Base-by-base conservation (phyloP, 768 basidiomycete species). In the Mycena vitilis region DNA sequence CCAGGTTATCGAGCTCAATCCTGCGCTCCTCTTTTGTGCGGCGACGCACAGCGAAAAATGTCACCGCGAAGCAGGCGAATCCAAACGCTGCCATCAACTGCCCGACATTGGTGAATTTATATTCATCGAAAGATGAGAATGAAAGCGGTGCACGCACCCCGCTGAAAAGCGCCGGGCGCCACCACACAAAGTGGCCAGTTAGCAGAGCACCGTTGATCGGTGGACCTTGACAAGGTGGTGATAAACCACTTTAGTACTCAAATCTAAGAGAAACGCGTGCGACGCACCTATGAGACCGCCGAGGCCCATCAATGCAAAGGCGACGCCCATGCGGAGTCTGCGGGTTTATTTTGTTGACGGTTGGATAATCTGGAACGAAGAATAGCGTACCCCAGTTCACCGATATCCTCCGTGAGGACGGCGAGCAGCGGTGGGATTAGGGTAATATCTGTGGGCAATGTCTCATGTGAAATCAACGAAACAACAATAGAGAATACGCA, bases 151-250 rank as follows among this genome's bases (percentile, higher is more conserved):
- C 30, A 59, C 60, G 40, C 13, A 61, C 66, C 30, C 66, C 83
- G 59, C 77, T 81, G 71, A 84, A 83, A 2, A 82, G 62, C 42
- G 80, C 80, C 0, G 78, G 82, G 23, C 78, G 78, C 80, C 80
- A 83, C 82, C 82, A 83, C 36, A 77, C 36, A 48, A 75, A 79
- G 1, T 73, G 54, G 4, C 71, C 58, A 4, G 79, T 79, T 30
- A 83, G 73, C 8, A 83, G 73, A 11, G 80, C 78, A 5, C 82
- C 82, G 38, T 77, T 75, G 68, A 83, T 79, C 0, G 82, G 81
- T 2, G 82, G 74, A n/a, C 82, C 82, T 67, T n/a, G 69, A 58
- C 53, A 40, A 30, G 23, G 66, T 15, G 5, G 30, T 30, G 5
- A 40, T 40, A 40, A 9, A 10, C 40, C 10, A 15, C 40, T 4